A percentile compares a stretch with the other conserved stretches of the same genome.
Conservation (phyloP, 306 rosid species). For the Vigna hirtella region DNA sequence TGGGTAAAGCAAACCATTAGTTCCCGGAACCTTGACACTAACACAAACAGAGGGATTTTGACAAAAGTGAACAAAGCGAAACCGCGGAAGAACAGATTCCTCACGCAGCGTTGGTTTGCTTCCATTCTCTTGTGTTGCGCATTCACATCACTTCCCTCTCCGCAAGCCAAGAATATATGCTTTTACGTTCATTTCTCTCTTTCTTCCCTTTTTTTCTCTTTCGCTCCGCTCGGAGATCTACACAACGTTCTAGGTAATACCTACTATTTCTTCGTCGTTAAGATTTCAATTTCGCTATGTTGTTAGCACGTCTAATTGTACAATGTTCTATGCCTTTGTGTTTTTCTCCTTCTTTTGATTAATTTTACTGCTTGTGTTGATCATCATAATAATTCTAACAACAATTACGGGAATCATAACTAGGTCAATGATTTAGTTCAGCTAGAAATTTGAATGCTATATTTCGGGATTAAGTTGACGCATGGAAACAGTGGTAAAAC, state of each 20-base stretch:
- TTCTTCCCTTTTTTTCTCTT: neutral
- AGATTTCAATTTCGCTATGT: neutral
- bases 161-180: slow-evolving; percentile 51
- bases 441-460: neutral
- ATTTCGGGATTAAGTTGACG: slow-evolving; percentile 6
- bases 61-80: slow-evolving; percentile 5
- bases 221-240: slow-evolving; percentile 21
- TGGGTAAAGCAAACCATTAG: neutral
- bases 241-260: slow-evolving; percentile 41
- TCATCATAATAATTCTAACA: neutral
- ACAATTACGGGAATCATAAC: neutral
- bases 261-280: neutral
- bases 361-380: neutral
- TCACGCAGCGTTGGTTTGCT: neutral
- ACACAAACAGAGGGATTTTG: neutral
- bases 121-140: neutral
- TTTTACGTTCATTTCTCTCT: neutral
- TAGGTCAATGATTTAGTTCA: neutral
- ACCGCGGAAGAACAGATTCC: slow-evolving; percentile 7
- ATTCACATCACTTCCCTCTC: slow-evolving; percentile 36
- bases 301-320: neutral
- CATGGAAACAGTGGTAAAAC: neutral
- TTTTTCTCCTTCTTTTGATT: neutral
- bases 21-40: slow-evolving; percentile 2
- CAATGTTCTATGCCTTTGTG: neutral